Evolutionary conservation across 1,139 yeast genomes (phyloP).

Genomic region (Lodderomyces beijingensis): DNA sequence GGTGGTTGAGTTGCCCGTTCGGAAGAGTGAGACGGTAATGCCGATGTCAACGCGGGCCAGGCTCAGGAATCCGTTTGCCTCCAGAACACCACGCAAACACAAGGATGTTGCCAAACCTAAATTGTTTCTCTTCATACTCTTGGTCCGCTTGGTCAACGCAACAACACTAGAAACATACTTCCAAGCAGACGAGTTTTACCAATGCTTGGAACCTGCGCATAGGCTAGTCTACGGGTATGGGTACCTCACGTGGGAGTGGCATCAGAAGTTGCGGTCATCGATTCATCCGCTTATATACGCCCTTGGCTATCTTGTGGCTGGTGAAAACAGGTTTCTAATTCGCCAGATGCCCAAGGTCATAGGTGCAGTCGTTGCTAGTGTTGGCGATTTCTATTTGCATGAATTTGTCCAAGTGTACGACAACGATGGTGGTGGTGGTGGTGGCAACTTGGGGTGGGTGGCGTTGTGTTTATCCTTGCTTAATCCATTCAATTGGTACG

Average conservation of each 20-base stretch:
- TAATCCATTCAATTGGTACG: slow-evolving; percentile 82
- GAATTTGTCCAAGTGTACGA: slow-evolving; percentile 37
- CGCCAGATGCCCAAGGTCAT: slow-evolving; percentile 54
- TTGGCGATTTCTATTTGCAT: slow-evolving; percentile 64
- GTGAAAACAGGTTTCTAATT: slow-evolving; percentile 14
- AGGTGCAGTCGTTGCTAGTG: slow-evolving; percentile 67
- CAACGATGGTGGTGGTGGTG: no score
- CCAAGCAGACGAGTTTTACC: slow-evolving; percentile 97
- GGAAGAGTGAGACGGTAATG: no score
- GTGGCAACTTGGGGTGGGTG: slow-evolving; percentile 43
- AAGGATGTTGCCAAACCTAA: no score
- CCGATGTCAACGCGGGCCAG: no score
- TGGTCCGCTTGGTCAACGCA: slow-evolving; percentile 49
- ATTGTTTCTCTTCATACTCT: slow-evolving; percentile 10
- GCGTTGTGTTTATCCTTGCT: slow-evolving; percentile 52
- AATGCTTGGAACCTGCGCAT: slow-evolving; percentile 91
- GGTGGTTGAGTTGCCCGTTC: no score
- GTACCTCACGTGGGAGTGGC: slow-evolving; percentile 94
- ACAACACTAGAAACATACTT: slow-evolving; percentile 67
- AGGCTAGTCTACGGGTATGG: slow-evolving; percentile 72
- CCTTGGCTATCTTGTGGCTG: slow-evolving; percentile 26
- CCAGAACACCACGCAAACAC: no score
- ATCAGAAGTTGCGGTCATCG: slow-evolving; percentile 65
- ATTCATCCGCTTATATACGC: slow-evolving; percentile 75
- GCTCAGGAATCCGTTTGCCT: no score